phyloP scores from a whole-genome alignment of 2,329 filamentous ascomycete species.

The Colletotrichum truncatum region DNA sequence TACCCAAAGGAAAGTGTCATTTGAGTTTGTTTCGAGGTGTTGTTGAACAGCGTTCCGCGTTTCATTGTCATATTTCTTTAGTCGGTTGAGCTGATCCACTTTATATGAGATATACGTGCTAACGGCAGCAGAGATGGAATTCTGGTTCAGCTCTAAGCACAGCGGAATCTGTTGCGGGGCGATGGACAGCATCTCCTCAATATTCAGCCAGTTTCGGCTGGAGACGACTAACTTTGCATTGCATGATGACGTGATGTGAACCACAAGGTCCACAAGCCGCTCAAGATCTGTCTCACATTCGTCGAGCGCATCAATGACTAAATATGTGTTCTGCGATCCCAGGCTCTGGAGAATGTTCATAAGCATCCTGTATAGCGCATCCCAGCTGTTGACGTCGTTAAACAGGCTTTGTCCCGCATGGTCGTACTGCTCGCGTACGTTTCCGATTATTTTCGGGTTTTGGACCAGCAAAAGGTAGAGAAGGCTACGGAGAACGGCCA shows the following conservation, averaged over 20 bases:
- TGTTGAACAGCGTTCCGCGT: slow-evolving; percentile 11
- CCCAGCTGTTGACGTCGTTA: slow-evolving; percentile 40
- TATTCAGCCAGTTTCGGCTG: slow-evolving; percentile 50
- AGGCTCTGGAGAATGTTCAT: slow-evolving; percentile 40
- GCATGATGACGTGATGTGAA: background rate
- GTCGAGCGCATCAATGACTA: slow-evolving; percentile 44
- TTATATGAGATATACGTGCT: slow-evolving; percentile 43
- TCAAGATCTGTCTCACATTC: background rate
- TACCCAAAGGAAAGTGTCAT: slow-evolving; percentile 51
- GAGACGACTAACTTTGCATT: slow-evolving; percentile 52
- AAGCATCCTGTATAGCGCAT: slow-evolving; percentile 47
- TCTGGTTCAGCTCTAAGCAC: slow-evolving; percentile 46
- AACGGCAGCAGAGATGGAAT: slow-evolving; percentile 44
- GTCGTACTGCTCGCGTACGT: slow-evolving; percentile 15
- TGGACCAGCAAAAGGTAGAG: slow-evolving; percentile 46
- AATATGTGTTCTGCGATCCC: slow-evolving; percentile 36
- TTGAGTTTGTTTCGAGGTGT: slow-evolving; percentile 40
- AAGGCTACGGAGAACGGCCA: slow-evolving; percentile 53
- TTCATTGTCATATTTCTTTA: slow-evolving; percentile 9
- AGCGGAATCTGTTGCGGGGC: slow-evolving; percentile 36
- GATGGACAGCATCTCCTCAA: slow-evolving; percentile 43
- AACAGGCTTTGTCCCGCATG: slow-evolving; percentile 45
- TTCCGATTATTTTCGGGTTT: background rate
- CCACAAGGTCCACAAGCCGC: slow-evolving; percentile 47
- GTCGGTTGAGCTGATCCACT: slow-evolving; percentile 35